Evolutionary conservation across 2,329 filamentous ascomycete species (phyloP).

Genomic region (Colletotrichum tanaceti): DNA sequence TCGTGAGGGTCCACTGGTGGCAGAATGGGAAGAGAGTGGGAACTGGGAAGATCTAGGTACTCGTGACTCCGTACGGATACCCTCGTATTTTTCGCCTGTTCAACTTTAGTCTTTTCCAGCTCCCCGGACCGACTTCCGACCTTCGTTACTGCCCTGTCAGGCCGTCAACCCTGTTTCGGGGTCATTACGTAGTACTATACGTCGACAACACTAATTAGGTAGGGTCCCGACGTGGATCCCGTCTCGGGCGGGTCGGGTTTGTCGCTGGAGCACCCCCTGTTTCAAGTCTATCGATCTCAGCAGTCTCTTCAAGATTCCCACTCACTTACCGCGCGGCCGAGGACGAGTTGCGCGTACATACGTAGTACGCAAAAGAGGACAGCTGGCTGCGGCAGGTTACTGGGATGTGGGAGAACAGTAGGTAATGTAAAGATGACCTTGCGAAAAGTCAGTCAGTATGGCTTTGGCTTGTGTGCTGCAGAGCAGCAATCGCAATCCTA

Average conservation of each 20-base stretch:
- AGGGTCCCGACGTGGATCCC: slow-evolving; percentile 8
- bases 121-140: background rate
- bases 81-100: slow-evolving; percentile 1
- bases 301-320: background rate
- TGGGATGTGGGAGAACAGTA: background rate
- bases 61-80: no score
- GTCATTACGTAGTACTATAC: no score
- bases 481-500: slow-evolving; percentile 15
- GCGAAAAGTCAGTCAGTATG: slow-evolving; percentile 1
- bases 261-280: slow-evolving; percentile 17
- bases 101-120: background rate
- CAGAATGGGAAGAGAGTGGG: background rate
- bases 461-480: slow-evolving; percentile 10
- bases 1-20: background rate
- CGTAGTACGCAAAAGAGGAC: background rate
- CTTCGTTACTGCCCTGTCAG: slow-evolving; percentile 1
- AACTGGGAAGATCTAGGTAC: slow-evolving; percentile 7
- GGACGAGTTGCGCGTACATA: background rate
- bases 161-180: background rate
- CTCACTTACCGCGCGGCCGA: slow-evolving; percentile 4
- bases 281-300: slow-evolving; percentile 13
- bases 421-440: background rate
- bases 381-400: background rate
- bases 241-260: slow-evolving; percentile 8
- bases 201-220: background rate